Evolutionary conservation across 192 early-diverging fungal species (phyloP).

Genomic region (Podila verticillata): DNA sequence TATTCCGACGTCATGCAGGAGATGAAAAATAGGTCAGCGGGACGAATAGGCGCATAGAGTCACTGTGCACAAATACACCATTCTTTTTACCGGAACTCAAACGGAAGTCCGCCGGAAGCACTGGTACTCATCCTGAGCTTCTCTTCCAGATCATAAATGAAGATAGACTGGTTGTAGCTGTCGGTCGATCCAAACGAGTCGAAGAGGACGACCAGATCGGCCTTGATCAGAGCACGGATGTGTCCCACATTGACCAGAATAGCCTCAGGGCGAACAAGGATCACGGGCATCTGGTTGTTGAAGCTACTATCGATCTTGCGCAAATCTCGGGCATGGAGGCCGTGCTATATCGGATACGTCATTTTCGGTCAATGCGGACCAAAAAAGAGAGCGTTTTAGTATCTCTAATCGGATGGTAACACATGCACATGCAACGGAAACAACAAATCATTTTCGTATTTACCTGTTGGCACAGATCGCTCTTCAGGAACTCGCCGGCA

Average conservation of each 20-base stretch:
- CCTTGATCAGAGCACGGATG: conserved; percentile 83
- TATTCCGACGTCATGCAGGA: conserved; percentile 17
- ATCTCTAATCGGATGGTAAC: neutral
- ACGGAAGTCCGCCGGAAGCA: conserved; percentile 55
- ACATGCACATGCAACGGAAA: neutral
- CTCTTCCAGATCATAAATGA: conserved; percentile 84
- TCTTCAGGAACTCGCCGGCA: conserved; percentile 81
- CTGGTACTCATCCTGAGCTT: conserved; percentile 65
- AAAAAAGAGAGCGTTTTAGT: neutral
- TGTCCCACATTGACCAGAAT: conserved; percentile 87
- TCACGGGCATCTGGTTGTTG: conserved; percentile 81
- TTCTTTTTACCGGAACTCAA: conserved; percentile 61
- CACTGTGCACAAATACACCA: neutral
- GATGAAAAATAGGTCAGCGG: neutral
- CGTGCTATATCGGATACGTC: conserved; percentile 54
- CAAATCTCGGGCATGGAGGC: conserved; percentile 86
- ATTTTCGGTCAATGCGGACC: neutral
- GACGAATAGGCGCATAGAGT: no score
- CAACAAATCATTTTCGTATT: neutral
- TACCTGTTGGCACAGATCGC: conserved; percentile 76
- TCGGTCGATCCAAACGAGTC: conserved; percentile 74
- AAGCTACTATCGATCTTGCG: conserved; percentile 82
- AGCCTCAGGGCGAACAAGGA: conserved; percentile 83
- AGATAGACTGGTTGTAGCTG: conserved; percentile 76
- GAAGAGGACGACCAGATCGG: conserved; percentile 81